Conservation (phyloP, 139 green algal species). For the Chlorella sp. region DNA sequence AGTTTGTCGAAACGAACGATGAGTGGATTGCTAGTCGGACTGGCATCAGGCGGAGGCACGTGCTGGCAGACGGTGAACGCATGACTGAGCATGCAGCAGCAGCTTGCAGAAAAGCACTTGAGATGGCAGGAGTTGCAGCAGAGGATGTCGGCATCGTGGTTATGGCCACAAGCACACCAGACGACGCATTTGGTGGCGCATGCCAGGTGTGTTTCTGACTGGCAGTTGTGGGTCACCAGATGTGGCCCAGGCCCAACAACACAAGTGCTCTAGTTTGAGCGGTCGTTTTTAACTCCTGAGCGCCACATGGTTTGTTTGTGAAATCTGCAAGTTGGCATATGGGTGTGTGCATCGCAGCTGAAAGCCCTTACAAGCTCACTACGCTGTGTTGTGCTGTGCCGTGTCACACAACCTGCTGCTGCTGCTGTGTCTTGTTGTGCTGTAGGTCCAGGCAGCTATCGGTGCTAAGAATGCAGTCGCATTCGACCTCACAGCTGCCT, state of each 20-base stretch:
- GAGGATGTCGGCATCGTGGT: slow-evolving; percentile 89
- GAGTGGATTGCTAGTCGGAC: slow-evolving; percentile 94
- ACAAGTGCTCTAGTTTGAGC: too few species aligned
- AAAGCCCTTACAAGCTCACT: too few species aligned
- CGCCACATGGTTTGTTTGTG: too few species aligned
- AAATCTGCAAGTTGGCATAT: too few species aligned
- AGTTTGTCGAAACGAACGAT: slow-evolving; percentile 94
- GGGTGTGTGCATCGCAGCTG: too few species aligned
- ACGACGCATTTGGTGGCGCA: slow-evolving; percentile 93
- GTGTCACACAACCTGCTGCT: too few species aligned
- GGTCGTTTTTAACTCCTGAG: too few species aligned
- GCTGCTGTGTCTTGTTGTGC: too few species aligned
- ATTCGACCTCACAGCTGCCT: slow-evolving; percentile 97
- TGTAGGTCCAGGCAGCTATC: slow-evolving; percentile 74
- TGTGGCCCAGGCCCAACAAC: too few species aligned
- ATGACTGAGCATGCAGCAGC: slow-evolving; percentile 59
- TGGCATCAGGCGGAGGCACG: slow-evolving; percentile 76
- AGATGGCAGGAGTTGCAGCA: slow-evolving; percentile 76
- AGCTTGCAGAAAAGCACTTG: slow-evolving; percentile 65
- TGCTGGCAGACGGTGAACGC: slow-evolving; percentile 69
- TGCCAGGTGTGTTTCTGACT: too few species aligned
- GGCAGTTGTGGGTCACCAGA: too few species aligned
- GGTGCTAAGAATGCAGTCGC: slow-evolving; percentile 79
- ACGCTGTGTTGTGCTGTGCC: background rate
- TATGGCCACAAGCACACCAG: slow-evolving; percentile 86